Evolutionary conservation across 2,329 filamentous ascomycete genomes (phyloP).

Genomic region (Paecilomyces dactylethromorphus): DNA sequence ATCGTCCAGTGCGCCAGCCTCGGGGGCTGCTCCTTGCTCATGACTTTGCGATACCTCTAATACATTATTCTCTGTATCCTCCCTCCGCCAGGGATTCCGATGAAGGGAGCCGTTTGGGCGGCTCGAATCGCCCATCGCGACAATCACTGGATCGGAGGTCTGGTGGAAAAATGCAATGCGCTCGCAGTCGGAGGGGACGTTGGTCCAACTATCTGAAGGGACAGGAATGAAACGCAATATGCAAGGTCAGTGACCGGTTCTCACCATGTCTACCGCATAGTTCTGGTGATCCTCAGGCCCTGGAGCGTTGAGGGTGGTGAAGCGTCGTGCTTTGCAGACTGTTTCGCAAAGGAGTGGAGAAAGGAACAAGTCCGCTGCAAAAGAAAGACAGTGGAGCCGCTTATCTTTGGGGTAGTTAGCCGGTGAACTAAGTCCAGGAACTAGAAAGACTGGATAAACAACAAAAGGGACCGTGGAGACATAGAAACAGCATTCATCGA

Average conservation of each 20-base stretch:
- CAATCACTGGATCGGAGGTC: background rate
- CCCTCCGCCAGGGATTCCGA: slow-evolving; percentile 1
- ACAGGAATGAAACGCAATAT: background rate
- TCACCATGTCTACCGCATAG: background rate
- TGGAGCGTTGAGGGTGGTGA: background rate
- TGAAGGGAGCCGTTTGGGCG: background rate
- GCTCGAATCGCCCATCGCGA: background rate
- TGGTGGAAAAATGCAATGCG: background rate
- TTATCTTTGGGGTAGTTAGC: background rate
- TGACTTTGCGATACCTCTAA: background rate
- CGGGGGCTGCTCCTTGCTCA: background rate
- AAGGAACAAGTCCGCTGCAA: background rate
- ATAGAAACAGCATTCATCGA: background rate
- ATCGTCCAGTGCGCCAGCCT: slow-evolving; percentile 2
- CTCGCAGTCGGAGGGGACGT: background rate
- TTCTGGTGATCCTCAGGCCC: background rate
- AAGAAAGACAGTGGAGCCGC: background rate
- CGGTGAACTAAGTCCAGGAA: background rate
- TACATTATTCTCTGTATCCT: background rate
- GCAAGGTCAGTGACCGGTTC: background rate
- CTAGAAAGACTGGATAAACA: background rate
- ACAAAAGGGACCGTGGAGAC: background rate
- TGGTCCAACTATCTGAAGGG: background rate
- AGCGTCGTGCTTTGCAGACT: too few species aligned
- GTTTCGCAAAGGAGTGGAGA: background rate